These are phyloP conservation scores for Candida silvicultrix DNA, from an alignment of 805 yeast species.

Conservation along the genomic window DNA sequence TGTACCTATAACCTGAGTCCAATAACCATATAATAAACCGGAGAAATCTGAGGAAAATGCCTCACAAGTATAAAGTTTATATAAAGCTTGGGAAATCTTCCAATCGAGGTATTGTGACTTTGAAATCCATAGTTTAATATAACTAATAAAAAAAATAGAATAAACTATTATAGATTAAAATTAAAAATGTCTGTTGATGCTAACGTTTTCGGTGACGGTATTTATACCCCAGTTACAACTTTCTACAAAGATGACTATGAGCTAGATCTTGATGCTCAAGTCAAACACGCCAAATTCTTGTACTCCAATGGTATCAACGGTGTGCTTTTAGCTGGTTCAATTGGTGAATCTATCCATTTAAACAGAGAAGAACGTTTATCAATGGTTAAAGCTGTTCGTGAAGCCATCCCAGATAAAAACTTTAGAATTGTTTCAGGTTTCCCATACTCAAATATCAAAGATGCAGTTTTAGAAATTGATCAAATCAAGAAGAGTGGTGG, in stretches of 20 bases:
- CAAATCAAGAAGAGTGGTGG: constrained; percentile 28
- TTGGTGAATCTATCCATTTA: constrained; percentile 33
- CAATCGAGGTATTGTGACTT: too few relatives aligned
- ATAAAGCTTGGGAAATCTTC: too few relatives aligned
- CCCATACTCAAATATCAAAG: constrained; percentile 21
- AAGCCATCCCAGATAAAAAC: constrained; percentile 26
- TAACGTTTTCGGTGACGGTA: constrained; percentile 17
- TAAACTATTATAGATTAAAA: too few relatives aligned
- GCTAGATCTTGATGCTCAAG: constrained; percentile 27
- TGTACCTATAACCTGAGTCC: too few relatives aligned
- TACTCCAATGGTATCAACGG: constrained; percentile 27
- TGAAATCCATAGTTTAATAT: too few relatives aligned
- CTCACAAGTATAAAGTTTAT: too few relatives aligned
- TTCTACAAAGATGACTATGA: constrained; percentile 24
- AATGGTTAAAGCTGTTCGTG: constrained; percentile 23
- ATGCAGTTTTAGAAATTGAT: constrained; percentile 22
- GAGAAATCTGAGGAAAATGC: too few relatives aligned
- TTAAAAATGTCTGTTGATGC: background rate
- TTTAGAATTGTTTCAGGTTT: constrained; percentile 30
- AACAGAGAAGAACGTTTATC: constrained; percentile 25
- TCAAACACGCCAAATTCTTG: constrained; percentile 25
- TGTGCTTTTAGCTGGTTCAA: constrained; percentile 32
- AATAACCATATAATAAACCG: too few relatives aligned
- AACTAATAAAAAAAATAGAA: too few relatives aligned
- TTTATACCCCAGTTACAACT: constrained; percentile 28